These are phyloP conservation scores for Nepenthes mirabilis DNA, from an alignment of 148 eudicot genomes.

Conservation along the genomic window DNA sequence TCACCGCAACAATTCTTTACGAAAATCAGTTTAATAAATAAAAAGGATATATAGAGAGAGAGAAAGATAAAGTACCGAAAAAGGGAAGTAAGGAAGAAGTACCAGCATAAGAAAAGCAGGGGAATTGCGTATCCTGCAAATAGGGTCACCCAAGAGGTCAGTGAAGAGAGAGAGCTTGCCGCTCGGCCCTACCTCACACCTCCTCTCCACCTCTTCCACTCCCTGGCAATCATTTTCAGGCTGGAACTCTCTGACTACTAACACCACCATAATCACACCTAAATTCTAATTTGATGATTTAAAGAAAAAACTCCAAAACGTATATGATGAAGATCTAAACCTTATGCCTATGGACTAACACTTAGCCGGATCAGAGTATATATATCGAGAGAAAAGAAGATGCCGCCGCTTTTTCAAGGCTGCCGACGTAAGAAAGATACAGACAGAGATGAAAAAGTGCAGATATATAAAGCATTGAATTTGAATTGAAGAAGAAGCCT, in stretches of 20 bases:
- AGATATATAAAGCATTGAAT: no score
- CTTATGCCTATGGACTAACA: no score
- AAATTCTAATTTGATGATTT: neutral
- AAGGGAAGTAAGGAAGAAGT: neutral
- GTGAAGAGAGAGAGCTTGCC: conserved; percentile 63
- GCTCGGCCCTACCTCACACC: conserved; percentile 76
- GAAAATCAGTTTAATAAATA: no score
- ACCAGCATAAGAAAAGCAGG: conserved; percentile 94
- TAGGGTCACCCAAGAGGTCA: conserved; percentile 82
- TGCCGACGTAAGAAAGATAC: no score
- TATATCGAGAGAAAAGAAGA: no score
- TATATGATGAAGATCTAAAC: no score
- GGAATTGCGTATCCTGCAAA: conserved; percentile 83
- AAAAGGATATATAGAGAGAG: neutral
- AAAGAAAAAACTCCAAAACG: no score
- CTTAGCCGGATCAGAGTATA: no score
- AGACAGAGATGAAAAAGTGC: no score
- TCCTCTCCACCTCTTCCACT: conserved; percentile 60
- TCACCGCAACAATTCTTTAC: no score
- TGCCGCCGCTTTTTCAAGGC: no score
- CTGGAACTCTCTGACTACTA: conserved; percentile 54
- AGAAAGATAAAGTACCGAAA: neutral
- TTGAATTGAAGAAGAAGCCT: no score
- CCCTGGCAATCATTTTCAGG: conserved; percentile 27
- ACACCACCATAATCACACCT: neutral